Evolutionary conservation across 768 basidiomycete species (phyloP).

Genomic region (Boletellus ananas): DNA sequence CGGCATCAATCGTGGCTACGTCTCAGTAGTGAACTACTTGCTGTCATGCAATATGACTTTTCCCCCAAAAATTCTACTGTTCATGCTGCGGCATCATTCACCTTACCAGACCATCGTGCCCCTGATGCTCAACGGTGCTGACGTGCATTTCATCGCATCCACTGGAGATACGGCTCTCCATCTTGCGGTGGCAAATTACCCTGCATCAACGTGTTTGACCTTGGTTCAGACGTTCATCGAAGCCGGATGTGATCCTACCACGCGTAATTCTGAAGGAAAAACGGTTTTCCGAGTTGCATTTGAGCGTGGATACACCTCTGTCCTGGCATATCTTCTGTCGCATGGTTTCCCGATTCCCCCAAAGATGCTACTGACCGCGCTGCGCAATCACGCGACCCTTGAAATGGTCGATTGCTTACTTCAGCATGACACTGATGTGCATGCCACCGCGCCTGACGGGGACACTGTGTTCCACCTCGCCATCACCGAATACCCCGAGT

Average conservation of each 20-base stretch:
- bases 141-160: not conserved
- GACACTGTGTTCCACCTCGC: not conserved
- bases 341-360: too few relatives aligned
- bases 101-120: not conserved
- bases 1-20: not conserved
- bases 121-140: not conserved
- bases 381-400: not conserved
- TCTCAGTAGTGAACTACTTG: not conserved
- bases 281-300: too few relatives aligned
- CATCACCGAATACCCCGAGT: not conserved
- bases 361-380: too few relatives aligned
- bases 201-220: too few relatives aligned
- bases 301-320: too few relatives aligned
- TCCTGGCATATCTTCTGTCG: too few relatives aligned
- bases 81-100: not conserved
- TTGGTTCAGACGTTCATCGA: too few relatives aligned
- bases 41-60: not conserved
- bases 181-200: not conserved
- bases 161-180: not conserved
- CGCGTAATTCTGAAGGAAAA: too few relatives aligned
- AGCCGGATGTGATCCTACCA: too few relatives aligned
- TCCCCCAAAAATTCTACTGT: not conserved
- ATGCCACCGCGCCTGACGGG: not conserved
- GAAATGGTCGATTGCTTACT: not conserved
- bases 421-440: not conserved